Conservation (phyloP, 2,329 filamentous ascomycete genomes). For the Calonectria crousiana region DNA sequence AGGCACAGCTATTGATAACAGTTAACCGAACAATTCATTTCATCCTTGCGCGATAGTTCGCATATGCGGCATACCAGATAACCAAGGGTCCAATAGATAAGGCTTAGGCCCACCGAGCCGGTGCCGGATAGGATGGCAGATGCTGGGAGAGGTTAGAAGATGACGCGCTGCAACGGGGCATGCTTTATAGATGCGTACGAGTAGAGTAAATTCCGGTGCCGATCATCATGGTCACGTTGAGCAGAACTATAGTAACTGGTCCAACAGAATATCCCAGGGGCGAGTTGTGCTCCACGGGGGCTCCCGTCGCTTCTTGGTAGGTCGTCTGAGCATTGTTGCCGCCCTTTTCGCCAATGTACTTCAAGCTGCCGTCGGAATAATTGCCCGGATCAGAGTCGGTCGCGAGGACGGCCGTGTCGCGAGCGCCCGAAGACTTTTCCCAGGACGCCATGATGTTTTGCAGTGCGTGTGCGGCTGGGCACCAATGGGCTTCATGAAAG, state of each 20-base stretch:
- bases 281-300: slow-evolving; percentile 16
- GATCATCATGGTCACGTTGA: slow-evolving; percentile 24
- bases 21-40: background rate
- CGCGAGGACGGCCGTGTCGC: background rate
- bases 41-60: background rate
- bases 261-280: slow-evolving; percentile 19
- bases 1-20: slow-evolving; percentile 6
- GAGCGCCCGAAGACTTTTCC: slow-evolving; percentile 2
- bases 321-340: slow-evolving; percentile 16
- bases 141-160: background rate
- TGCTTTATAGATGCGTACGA: background rate
- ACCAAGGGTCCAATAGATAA: slow-evolving; percentile 22
- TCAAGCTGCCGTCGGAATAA: slow-evolving; percentile 18
- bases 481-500: background rate
- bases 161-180: background rate
- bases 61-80: slow-evolving; percentile 7
- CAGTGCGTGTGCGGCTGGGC: background rate
- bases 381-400: slow-evolving; percentile 5
- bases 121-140: slow-evolving; percentile 18
- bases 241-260: slow-evolving; percentile 9
- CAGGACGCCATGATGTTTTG: slow-evolving; percentile 3
- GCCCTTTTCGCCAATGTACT: slow-evolving; percentile 20
- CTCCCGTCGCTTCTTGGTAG: slow-evolving; percentile 21
- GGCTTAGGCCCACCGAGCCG: slow-evolving; percentile 15
- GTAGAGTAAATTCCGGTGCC: slow-evolving; percentile 24